phyloP scores from a whole-genome alignment of 768 basidiomycete genomes.

The Rossbeevera mucosa region DNA sequence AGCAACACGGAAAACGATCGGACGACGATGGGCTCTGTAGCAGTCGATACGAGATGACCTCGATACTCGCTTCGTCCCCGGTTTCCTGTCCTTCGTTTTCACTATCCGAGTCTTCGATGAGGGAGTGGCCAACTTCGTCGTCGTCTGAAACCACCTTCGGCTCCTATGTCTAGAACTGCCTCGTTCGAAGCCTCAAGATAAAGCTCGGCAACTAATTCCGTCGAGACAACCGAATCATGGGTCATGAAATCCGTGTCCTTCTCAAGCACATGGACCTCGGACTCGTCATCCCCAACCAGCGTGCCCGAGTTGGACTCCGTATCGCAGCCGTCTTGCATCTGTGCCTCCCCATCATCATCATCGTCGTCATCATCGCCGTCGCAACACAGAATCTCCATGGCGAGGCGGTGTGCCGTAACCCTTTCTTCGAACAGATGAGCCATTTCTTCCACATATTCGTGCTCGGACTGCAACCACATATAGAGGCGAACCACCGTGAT shows the following conservation, averaged over 20 bases:
- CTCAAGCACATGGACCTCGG: constrained; percentile 4
- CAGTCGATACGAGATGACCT: background rate
- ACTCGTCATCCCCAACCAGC: constrained; percentile 8
- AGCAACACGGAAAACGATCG: constrained; percentile 2
- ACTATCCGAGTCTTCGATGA: background rate
- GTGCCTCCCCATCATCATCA: background rate
- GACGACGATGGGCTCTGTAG: constrained; percentile 9
- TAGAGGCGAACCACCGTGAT: constrained; percentile 27
- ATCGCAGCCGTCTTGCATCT: background rate
- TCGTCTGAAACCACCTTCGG: constrained; percentile 2
- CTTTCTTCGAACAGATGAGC: constrained; percentile 31
- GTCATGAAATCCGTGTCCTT: constrained; percentile 1
- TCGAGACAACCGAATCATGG: background rate
- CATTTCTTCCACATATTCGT: constrained; percentile 30
- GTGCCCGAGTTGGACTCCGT: constrained; percentile 10
- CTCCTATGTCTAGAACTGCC: background rate
- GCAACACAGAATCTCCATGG: constrained; percentile 24
- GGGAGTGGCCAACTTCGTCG: background rate
- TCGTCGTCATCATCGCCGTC: background rate
- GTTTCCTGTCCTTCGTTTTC: background rate
- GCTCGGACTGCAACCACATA: constrained; percentile 31
- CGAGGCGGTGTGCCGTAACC: constrained; percentile 27
- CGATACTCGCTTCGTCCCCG: background rate
- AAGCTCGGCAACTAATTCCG: background rate
- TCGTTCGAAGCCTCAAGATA: background rate